These are phyloP conservation scores for Penicillium sp. DNA, from an alignment of 2,329 filamentous ascomycete genomes.

Conservation along the genomic window DNA sequence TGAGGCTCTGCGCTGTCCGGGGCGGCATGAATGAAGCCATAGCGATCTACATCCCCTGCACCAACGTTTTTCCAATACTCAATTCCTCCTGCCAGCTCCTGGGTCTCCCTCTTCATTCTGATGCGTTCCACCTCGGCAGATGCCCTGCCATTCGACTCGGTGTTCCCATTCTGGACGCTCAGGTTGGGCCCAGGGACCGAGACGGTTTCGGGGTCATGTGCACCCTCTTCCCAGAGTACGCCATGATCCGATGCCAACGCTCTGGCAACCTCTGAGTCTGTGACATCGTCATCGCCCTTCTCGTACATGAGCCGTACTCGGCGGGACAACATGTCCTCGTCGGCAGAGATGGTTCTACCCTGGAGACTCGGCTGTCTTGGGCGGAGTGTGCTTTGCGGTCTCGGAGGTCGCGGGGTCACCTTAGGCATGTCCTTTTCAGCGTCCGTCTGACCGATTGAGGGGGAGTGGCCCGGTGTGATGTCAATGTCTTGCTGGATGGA, in stretches of 20 bases:
- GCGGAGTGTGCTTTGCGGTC: slow-evolving; percentile 36
- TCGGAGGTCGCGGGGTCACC: slow-evolving; percentile 24
- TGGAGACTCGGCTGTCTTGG: slow-evolving; percentile 35
- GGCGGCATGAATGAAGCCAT: slow-evolving; percentile 55
- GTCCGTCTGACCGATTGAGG: slow-evolving; percentile 14
- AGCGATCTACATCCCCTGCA: slow-evolving; percentile 57
- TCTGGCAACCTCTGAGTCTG: slow-evolving; percentile 38
- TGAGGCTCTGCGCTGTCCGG: slow-evolving; percentile 33
- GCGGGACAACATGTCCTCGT: slow-evolving; percentile 59
- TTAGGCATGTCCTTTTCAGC: slow-evolving; percentile 20
- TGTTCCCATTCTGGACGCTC: slow-evolving; percentile 14
- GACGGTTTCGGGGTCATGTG: slow-evolving; percentile 27
- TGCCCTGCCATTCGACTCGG: slow-evolving; percentile 26
- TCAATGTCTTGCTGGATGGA: slow-evolving; percentile 14
- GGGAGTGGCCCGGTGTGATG: slow-evolving; percentile 9
- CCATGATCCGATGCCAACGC: slow-evolving; percentile 37
- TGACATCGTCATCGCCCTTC: slow-evolving; percentile 53
- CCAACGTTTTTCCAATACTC: slow-evolving; percentile 61
- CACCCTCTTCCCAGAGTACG: slow-evolving; percentile 38
- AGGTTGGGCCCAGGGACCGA: slow-evolving; percentile 23
- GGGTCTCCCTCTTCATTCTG: slow-evolving; percentile 47
- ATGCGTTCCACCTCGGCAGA: slow-evolving; percentile 29
- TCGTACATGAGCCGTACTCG: slow-evolving; percentile 62
- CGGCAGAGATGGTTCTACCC: slow-evolving; percentile 54
- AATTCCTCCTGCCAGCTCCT: slow-evolving; percentile 58